Percentiles rank a stretch among this genome's conserved stretches.
Conservation (phyloP, 331 rosid genomes). For the Rhamnella rubrinervis region DNA sequence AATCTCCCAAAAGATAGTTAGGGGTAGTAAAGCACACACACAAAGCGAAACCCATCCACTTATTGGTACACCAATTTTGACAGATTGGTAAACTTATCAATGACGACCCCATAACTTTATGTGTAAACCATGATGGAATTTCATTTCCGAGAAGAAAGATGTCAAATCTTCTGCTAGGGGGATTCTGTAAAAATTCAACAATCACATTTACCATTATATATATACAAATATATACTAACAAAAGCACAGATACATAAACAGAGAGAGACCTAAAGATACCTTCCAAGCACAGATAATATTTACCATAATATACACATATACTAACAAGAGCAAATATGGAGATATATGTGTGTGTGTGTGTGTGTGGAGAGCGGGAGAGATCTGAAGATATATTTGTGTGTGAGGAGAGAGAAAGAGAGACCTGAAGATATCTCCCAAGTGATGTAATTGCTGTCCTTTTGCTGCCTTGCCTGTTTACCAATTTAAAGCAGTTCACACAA, state of each 20-base stretch:
- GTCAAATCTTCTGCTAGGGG: not conserved
- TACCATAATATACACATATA: too few relatives aligned
- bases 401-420: too few relatives aligned
- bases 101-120: not conserved
- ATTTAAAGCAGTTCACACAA: not conserved
- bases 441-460: not conserved
- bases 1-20: too few relatives aligned
- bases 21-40: too few relatives aligned
- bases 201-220: too few relatives aligned
- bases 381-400: not conserved
- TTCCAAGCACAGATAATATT: too few relatives aligned
- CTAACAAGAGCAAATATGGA: too few relatives aligned
- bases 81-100: too few relatives aligned
- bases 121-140: not conserved
- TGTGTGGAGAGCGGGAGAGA: too few relatives aligned
- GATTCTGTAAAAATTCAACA: not conserved
- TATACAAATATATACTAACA: too few relatives aligned
- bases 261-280: too few relatives aligned
- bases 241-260: not conserved
- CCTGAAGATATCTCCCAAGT: not conserved
- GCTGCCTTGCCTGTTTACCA: not conserved
- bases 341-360: too few relatives aligned
- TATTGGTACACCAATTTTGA: not conserved
- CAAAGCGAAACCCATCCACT: not conserved
- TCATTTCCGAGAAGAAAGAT: not conserved